Conservation (phyloP, 2,329 filamentous ascomycete species). For the Diaporthe vexans region DNA sequence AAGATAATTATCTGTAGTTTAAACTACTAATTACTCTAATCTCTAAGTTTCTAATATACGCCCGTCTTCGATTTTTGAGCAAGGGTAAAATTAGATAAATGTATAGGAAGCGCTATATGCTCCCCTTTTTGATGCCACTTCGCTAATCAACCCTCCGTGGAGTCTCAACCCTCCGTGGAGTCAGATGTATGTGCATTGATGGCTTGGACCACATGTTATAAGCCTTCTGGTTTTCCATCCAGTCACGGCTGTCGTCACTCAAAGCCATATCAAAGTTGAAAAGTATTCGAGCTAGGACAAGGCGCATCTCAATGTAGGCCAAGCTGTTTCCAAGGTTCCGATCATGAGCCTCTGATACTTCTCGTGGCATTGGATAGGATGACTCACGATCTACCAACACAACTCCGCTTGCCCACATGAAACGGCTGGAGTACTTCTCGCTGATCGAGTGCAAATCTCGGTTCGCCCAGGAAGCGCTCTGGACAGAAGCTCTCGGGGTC, state of each 20-base stretch:
- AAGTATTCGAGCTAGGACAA: slow-evolving; percentile 61
- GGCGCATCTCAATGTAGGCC: slow-evolving; percentile 63
- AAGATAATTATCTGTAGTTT: no score
- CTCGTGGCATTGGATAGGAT: not conserved
- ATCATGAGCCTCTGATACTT: not conserved
- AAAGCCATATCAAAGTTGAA: slow-evolving; percentile 63
- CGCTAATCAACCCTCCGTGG: slow-evolving; percentile 37
- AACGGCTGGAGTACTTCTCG: not conserved
- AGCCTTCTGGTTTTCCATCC: slow-evolving; percentile 54
- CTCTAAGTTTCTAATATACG: no score
- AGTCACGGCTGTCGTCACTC: slow-evolving; percentile 52
- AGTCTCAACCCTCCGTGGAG: slow-evolving; percentile 45
- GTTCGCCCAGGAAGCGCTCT: not conserved
- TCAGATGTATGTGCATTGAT: slow-evolving; percentile 52
- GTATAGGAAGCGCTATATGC: not conserved
- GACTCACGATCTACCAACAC: slow-evolving; percentile 4
- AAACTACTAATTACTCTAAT: no score
- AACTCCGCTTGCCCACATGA: not conserved
- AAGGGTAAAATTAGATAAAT: no score
- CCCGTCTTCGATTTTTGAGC: no score
- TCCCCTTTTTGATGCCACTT: not conserved
- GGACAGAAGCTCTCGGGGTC: not conserved
- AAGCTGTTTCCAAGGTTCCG: slow-evolving; percentile 50
- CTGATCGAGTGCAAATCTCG: not conserved
- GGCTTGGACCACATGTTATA: slow-evolving; percentile 58